Evolutionary conservation across 352 stramenopile species (phyloP).

Genomic region (Saprolegnia diclina): DNA sequence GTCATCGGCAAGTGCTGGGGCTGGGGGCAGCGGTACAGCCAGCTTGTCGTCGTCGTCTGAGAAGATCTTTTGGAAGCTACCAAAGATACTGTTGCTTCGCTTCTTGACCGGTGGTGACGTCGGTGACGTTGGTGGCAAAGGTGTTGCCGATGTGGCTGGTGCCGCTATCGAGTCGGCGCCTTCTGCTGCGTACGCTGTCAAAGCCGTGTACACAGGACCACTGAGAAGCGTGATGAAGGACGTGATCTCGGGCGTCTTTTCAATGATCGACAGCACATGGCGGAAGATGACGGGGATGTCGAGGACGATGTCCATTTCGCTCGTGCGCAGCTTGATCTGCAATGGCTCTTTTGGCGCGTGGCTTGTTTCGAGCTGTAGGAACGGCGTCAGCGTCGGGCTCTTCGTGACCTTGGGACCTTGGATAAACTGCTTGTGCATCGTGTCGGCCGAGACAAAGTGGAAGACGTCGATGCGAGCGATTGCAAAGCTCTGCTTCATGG

Average conservation of each 20-base stretch:
- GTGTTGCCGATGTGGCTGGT: no score
- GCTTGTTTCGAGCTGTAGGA: slow-evolving; percentile 14
- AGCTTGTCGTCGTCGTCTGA: slow-evolving; percentile 3
- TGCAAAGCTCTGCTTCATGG: slow-evolving; percentile 1
- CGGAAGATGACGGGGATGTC: slow-evolving; percentile 16
- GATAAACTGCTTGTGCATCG: slow-evolving; percentile 10
- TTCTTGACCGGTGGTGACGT: background rate
- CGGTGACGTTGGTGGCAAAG: background rate
- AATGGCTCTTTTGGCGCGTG: background rate
- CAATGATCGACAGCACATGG: slow-evolving; percentile 2
- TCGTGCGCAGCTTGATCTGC: slow-evolving; percentile 5
- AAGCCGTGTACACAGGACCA: slow-evolving; percentile 13
- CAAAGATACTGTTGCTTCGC: background rate
- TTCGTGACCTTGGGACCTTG: slow-evolving; percentile 5
- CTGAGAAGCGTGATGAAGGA: background rate
- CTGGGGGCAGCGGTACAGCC: background rate
- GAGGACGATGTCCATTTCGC: slow-evolving; percentile 6
- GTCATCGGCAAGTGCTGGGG: background rate
- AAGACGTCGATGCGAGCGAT: slow-evolving; percentile 17
- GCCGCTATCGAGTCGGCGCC: background rate
- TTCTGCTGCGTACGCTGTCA: slow-evolving; percentile 7
- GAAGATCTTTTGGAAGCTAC: slow-evolving; percentile 1
- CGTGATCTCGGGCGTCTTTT: slow-evolving; percentile 22
- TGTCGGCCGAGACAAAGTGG: background rate
- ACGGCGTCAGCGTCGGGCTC: background rate